phyloP scores from a whole-genome alignment of 495 filamentous ascomycete genomes.

The Annulohypoxylon bovei region DNA sequence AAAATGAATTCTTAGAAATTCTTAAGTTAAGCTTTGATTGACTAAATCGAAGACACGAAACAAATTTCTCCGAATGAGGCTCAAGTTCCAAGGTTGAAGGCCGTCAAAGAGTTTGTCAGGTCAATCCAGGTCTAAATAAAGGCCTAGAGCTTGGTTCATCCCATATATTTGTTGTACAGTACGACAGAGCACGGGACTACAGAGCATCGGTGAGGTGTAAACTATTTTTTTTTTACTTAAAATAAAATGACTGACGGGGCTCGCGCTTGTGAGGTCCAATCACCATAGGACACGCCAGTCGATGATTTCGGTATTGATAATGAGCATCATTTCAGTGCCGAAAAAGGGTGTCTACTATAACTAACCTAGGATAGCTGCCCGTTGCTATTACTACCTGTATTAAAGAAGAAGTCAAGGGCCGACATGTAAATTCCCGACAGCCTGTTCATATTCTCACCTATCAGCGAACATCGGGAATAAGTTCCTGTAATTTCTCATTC shows the following conservation, averaged over 20 bases:
- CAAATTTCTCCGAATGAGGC: constrained; percentile 38
- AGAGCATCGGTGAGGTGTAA: constrained; percentile 33
- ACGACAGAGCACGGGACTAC: constrained; percentile 5
- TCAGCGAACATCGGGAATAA: constrained; percentile 15
- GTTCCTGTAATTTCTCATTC: constrained; percentile 31
- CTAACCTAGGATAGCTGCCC: constrained; percentile 16
- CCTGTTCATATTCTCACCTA: neutral
- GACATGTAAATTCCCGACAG: constrained; percentile 20
- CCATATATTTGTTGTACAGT: constrained; percentile 29
- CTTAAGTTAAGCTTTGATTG: constrained; percentile 9
- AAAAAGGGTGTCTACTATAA: constrained; percentile 21
- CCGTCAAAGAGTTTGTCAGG: constrained; percentile 12
- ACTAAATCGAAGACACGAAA: constrained; percentile 10
- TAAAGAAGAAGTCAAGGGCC: constrained; percentile 19
- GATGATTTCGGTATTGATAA: constrained; percentile 23
- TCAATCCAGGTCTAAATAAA: neutral
- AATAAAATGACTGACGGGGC: constrained; percentile 35
- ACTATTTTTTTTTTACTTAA: constrained; percentile 12
- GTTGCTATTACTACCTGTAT: constrained; percentile 13
- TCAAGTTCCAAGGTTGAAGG: constrained; percentile 5
- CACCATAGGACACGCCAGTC: constrained; percentile 32
- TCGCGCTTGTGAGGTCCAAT: constrained; percentile 37
- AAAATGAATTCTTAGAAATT: constrained; percentile 7
- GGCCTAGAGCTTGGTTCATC: constrained; percentile 21
- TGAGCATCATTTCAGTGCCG: constrained; percentile 34